Evolutionary conservation across 495 filamentous ascomycete species (phyloP).

Genomic region (Terfezia claveryi): DNA sequence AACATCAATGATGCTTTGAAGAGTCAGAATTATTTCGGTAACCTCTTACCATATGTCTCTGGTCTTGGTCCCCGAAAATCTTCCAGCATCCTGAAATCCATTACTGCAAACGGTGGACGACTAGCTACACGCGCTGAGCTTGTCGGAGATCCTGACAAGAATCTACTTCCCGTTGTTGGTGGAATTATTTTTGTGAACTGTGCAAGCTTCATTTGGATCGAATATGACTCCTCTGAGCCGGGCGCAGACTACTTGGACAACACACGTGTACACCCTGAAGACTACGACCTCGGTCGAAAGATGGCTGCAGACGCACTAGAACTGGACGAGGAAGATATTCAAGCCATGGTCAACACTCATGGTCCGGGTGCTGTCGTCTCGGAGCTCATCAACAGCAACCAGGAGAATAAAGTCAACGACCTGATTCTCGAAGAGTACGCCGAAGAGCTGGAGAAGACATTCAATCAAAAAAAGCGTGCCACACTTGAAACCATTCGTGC

Average conservation of each 20-base stretch:
- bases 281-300: slow-evolving; percentile 90
- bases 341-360: slow-evolving; percentile 73
- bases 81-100: slow-evolving; percentile 63
- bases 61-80: slow-evolving; percentile 89
- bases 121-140: slow-evolving; percentile 66
- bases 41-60: slow-evolving; percentile 74
- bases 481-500: slow-evolving; percentile 91
- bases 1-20: slow-evolving; percentile 74
- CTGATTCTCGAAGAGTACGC: slow-evolving; percentile 92
- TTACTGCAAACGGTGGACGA: slow-evolving; percentile 46
- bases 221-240: slow-evolving; percentile 55
- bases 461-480: slow-evolving; percentile 82
- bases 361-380: slow-evolving; percentile 76
- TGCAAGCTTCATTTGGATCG: slow-evolving; percentile 79
- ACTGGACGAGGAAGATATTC: slow-evolving; percentile 91
- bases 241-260: slow-evolving; percentile 84
- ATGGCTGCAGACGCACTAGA: slow-evolving; percentile 95
- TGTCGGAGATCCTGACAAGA: slow-evolving; percentile 60
- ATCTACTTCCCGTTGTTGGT: slow-evolving; percentile 56
- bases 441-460: slow-evolving; percentile 78
- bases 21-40: slow-evolving; percentile 51
- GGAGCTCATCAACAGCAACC: slow-evolving; percentile 61
- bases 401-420: slow-evolving; percentile 86
- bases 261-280: slow-evolving; percentile 89
- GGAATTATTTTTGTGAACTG: slow-evolving; percentile 88